Evolutionary conservation across 768 basidiomycete species (phyloP).

Genomic region (Podaxis sp.): DNA sequence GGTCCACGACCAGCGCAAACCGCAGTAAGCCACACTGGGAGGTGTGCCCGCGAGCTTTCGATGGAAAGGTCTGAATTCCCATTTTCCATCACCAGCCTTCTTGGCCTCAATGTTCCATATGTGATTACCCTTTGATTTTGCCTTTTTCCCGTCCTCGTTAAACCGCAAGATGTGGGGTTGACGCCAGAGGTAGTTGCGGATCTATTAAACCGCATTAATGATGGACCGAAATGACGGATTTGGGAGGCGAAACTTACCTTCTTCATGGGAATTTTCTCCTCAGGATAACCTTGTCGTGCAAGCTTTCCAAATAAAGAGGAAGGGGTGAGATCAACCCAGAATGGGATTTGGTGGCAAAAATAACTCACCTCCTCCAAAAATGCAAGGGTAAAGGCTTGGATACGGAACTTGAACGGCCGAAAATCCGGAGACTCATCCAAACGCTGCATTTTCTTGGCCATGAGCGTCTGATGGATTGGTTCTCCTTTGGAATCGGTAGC

Average conservation of each 20-base stretch:
- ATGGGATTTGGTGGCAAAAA: conserved; percentile 3
- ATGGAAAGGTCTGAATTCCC: conserved; percentile 87
- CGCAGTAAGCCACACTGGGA: conserved; percentile 76
- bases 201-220: conserved; percentile 35
- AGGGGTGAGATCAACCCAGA: neutral
- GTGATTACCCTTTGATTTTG: conserved; percentile 98
- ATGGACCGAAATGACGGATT: conserved; percentile 1
- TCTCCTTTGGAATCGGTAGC: conserved; percentile 93
- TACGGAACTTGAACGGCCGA: conserved; percentile 98
- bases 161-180: conserved; percentile 93
- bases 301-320: conserved; percentile 43
- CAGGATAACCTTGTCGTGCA: conserved; percentile 79
- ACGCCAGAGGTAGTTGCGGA: conserved; percentile 94
- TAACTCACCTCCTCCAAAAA: conserved; percentile 82
- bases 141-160: conserved; percentile 99
- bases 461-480: conserved; percentile 94
- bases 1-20: conserved; percentile 82
- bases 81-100: conserved; percentile 67
- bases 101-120: conserved; percentile 99
- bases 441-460: conserved; percentile 99
- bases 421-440: conserved; percentile 96
- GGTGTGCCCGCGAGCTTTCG: conserved; percentile 84
- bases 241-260: conserved; percentile 51
- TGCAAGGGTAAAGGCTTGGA: conserved; percentile 94
- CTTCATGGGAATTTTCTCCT: conserved; percentile 95